Base-by-base conservation (phyloP, 306 rosid species). In the Dryas octopetala region DNA sequence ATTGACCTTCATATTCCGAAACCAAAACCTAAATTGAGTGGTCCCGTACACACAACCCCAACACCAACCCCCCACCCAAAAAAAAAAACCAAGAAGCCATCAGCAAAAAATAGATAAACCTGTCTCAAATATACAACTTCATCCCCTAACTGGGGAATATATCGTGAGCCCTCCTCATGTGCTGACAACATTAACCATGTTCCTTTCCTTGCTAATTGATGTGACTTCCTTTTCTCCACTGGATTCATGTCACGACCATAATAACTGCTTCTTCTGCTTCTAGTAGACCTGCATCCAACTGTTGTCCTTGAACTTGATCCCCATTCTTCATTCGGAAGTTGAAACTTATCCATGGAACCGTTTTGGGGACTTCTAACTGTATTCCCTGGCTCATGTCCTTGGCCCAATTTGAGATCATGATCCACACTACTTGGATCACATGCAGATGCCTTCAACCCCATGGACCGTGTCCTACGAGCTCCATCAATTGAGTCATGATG, bases 121-220 rank as follows among this genome's bases (percentile, higher is more conserved):
- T 96, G 99, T 83, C 92, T 90, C 84, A 96, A 80, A 89, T 96
- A 96, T 55, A 85, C 92, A 58, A 96, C 97, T 82, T 86, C 97
- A 83, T 96, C 99, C 61, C 97, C 97, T 75, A 83, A 90, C 78
- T 96, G 99, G 43, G 99, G 99, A 78, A 96, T 92, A 83, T 89
- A 96, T 79, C 99, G 82, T 75, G 92, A 88, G 66, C 97, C 96
- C 81, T 90, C 93, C 85, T 96, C 99, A 55, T 88, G 97, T 14
- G 83, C 85, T 4, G 97, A 82, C 79, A 90, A 79, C 90, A 90
- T 79, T 83, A 96, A 85, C 98, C 98, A 96, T 17, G 96, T 80
- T 48, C 86, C 87, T 86, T 89, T 96, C 61, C 80, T 75, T 32
- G 87, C 75, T 59, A 89, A 82, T 71, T 86, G 96, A 76, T 67